Percentiles rank a stretch among this genome's conserved stretches.
Conservation (phyloP, 139 green algal species). For the Chlorella sp. region DNA sequence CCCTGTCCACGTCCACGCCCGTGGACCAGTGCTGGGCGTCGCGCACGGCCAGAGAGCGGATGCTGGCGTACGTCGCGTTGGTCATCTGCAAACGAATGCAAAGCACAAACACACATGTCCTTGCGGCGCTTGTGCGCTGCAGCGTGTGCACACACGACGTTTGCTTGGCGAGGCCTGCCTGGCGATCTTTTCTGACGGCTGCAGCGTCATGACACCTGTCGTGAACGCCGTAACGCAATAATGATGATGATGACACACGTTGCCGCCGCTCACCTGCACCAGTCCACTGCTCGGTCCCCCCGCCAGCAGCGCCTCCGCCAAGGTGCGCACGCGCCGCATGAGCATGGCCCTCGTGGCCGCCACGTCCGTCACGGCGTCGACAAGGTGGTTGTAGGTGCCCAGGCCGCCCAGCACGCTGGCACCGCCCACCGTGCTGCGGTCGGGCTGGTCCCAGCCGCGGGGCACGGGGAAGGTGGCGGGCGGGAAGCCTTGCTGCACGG, state of each 20-base stretch:
- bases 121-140: too few relatives aligned
- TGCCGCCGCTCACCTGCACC: too few relatives aligned
- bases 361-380: conserved; percentile 68
- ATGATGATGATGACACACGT: too few relatives aligned
- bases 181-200: too few relatives aligned
- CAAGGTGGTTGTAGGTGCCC: conserved; percentile 83
- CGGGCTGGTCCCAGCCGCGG: conserved; percentile 31
- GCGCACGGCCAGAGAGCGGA: conserved; percentile 25
- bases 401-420: conserved; percentile 29
- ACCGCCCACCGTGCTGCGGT: conserved; percentile 7
- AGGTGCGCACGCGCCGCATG: conserved; percentile 59
- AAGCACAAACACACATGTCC: neutral
- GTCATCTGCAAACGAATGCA: neutral
- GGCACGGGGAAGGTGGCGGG: conserved; percentile 18
- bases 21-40: conserved; percentile 53
- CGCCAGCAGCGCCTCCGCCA: conserved; percentile 66
- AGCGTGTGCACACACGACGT: too few relatives aligned
- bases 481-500: too few relatives aligned
- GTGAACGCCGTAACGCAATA: too few relatives aligned
- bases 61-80: neutral
- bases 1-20: conserved; percentile 27
- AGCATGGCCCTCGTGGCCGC: conserved; percentile 62
- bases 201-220: too few relatives aligned
- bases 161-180: too few relatives aligned
- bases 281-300: neutral